phyloP scores from a whole-genome alignment of 2,329 filamentous ascomycete species.

The Beauveria rudraprayagi region DNA sequence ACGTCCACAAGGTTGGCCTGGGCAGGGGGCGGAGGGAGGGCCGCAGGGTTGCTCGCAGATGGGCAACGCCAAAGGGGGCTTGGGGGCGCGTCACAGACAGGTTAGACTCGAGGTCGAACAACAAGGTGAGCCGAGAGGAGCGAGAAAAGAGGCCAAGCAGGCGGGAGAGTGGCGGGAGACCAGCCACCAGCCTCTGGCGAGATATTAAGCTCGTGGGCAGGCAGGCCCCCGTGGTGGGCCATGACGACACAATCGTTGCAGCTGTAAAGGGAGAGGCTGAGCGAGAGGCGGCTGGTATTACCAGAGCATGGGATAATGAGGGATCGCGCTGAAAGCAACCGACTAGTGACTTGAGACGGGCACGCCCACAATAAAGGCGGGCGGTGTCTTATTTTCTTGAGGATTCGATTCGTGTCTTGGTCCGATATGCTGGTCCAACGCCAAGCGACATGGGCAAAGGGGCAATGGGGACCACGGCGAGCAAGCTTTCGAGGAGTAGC shows the following conservation, averaged over 20 bases:
- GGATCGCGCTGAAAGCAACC: background rate
- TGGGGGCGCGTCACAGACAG: background rate
- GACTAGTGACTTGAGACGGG: background rate
- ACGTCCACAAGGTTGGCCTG: background rate
- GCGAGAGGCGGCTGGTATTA: background rate
- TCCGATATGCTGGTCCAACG: conserved; percentile 6
- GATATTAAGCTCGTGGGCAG: background rate
- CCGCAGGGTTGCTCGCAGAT: background rate
- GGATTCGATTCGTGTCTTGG: conserved; percentile 4
- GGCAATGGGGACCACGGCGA: background rate
- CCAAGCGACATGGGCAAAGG: conserved; percentile 1
- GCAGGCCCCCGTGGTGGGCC: conserved; percentile 1
- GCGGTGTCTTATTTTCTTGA: background rate
- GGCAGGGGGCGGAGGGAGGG: conserved; percentile 1
- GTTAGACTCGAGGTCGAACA: background rate
- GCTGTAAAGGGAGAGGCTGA: background rate
- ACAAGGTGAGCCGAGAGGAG: conserved; percentile 5
- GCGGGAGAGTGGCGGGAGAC: no score
- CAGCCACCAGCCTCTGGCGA: background rate
- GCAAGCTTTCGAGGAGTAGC: conserved; percentile 1
- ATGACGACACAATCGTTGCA: conserved; percentile 6
- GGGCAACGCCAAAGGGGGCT: background rate
- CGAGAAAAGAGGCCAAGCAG: background rate
- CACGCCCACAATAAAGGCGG: conserved; percentile 1
- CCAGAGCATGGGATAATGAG: background rate